Conservation (phyloP, 495 filamentous ascomycete species). For the Rhizodiscina lignyota region DNA sequence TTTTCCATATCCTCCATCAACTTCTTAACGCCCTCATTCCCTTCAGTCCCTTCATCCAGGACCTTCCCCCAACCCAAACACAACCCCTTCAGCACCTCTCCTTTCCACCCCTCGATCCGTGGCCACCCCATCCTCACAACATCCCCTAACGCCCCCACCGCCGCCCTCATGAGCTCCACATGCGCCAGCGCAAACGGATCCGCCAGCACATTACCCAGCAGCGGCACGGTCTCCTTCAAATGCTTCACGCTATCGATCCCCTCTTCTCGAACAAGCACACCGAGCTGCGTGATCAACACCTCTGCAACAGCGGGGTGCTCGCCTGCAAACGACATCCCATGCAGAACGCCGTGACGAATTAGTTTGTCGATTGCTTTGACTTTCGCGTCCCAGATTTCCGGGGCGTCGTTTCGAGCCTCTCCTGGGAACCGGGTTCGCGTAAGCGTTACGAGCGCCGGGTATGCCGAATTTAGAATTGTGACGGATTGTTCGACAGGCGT, state of each 20-base stretch:
- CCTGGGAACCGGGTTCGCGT: slow-evolving; percentile 16
- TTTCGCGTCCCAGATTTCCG: slow-evolving; percentile 12
- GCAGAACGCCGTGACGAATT: slow-evolving; percentile 25
- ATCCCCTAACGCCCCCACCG: slow-evolving; percentile 34
- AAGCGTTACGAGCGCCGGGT: slow-evolving; percentile 46
- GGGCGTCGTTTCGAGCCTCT: slow-evolving; percentile 6
- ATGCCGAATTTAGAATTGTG: slow-evolving; percentile 46
- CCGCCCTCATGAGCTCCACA: slow-evolving; percentile 34
- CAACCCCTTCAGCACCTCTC: slow-evolving; percentile 51
- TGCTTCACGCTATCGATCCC: slow-evolving; percentile 58
- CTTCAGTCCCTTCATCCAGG: slow-evolving; percentile 20
- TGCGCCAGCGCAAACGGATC: slow-evolving; percentile 52
- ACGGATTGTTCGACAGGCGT: slow-evolving; percentile 59
- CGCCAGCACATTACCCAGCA: slow-evolving; percentile 45
- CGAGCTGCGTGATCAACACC: slow-evolving; percentile 37
- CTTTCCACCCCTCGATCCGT: slow-evolving; percentile 43
- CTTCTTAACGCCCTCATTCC: slow-evolving; percentile 29
- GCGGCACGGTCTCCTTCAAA: slow-evolving; percentile 53
- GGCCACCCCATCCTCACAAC: slow-evolving; percentile 61
- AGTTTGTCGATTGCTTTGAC: slow-evolving; percentile 12
- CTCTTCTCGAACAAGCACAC: slow-evolving; percentile 36
- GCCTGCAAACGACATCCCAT: slow-evolving; percentile 8
- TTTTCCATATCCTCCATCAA: slow-evolving; percentile 15
- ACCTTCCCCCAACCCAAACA: slow-evolving; percentile 46
- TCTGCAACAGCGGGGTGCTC: slow-evolving; percentile 28